Evolutionary conservation across 305 asterid species (phyloP), one percentile per base, ranked within the genome.

Genomic region (Solanum aculeatissimum): DNA sequence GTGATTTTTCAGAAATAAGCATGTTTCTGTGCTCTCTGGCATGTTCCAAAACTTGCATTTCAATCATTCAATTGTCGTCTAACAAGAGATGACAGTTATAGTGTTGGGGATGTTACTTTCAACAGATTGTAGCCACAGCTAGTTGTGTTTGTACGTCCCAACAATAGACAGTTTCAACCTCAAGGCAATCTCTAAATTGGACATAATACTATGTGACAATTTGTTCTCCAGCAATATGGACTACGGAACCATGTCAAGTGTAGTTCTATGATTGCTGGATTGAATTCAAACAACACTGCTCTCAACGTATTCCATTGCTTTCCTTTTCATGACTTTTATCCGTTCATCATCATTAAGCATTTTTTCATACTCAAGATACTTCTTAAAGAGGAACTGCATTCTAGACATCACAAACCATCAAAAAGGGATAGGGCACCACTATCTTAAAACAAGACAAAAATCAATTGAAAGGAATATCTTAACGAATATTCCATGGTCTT

Each of bases 241-340:
- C 60, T 25, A 43, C 15, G 8, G 21, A 51, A 49, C 81, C 81
- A 47, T 49, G 81, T 47, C 38, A 8, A 47, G 16, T 49, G 74
- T 16, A 16, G n/a, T 45, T 77, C 60, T 63, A 77, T 2, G 47
- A 51, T 32, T 77, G 29, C 65, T 49, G 63, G 23, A 42, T 25
- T 75, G 25, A 25, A 47, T 47, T 75, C 54, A 75, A 25, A 45
- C 18, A 25, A 75, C 63, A 49, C 62, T 75, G 62, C 88, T 92
- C 89, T 91, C 93, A 19, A 89, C 98, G 85, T 94, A 97, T 47
- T 95, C 98, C 89, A 91, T 86, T 7, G 99, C 99, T 89, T 92
- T 92, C 9, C 86, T 90, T 94, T 91, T 96, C 83, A 96, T 98
- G 16, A 84, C 86, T 81, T 92, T 92, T 0, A 89, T 83, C 82